Evolutionary conservation across 768 basidiomycete species (phyloP), one percentile per base, ranked within the genome.

Genomic region (Sarcodon aspratus): DNA sequence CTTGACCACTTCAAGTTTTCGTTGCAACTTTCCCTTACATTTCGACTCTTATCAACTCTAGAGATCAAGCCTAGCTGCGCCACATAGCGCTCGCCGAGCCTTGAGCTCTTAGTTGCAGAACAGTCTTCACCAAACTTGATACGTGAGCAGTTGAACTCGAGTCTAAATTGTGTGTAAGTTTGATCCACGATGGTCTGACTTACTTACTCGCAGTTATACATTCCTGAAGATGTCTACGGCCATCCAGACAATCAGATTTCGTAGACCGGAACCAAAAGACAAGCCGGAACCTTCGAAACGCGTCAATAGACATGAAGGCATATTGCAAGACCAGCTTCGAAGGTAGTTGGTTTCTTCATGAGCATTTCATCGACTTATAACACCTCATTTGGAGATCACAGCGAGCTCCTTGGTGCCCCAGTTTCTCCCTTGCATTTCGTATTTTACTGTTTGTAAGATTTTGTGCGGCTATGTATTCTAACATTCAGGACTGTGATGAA

Each of bases 401-500:
- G 55, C 76, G 78, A 44, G 76, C 79, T 35, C 90, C 91, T 74
- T 91, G 89, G 82, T 76, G 76, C 45, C 95, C 96, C 44, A 77
- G 80, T 53, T 85, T 93, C 59, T 84, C 82, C 34, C 68, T 86
- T 6, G 96, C 93, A 5, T 69, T 97, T 52, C 80, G 94, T 44
- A 74, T 96, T 36, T 61, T 97, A 36, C 67, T 96, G 45, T 73
- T 98, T 12, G 59, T 96, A 13, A 79, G 96, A 15, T 74, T 93
- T 32, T 67, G 78, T 21, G 82, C 76, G 1, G 96, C 93, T 2
- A 97, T 99, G 93, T 98, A 98, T 61, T 79, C 86, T 10, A 91
- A 91, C 55, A 88, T 95, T 49, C 79, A 82, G 58, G 96, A 98
- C 61, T 98, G 96, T 54, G 96, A 99, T 60, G 96, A 99, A 79